Evolutionary conservation across 2,329 filamentous ascomycete species (phyloP), one percentile per base, ranked within the genome.

Genomic region (Hypoxylon sp.): DNA sequence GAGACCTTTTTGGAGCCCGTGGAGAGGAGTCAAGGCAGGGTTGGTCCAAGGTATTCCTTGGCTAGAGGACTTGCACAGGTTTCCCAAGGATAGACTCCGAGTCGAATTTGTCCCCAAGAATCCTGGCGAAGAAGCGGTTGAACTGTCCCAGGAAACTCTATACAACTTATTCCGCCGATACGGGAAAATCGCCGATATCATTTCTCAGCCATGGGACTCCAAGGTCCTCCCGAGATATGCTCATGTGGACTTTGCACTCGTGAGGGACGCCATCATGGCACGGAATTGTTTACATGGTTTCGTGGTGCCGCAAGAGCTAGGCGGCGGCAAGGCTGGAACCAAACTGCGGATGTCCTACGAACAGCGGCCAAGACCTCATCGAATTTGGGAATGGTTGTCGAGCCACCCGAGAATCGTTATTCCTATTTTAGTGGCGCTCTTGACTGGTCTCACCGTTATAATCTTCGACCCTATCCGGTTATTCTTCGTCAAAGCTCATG

Each of bases 391-490:
- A 70, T 98, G 94, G 94, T 80, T 98, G 28, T 85, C 92, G 9
- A 92, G 83, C 63, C 96, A 99, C 75, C 94, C 95, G 0, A 87
- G 94, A 52, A 93, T 98, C 49, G 92, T 97, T 25, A 91, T 99
- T 50, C 95, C 96, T 0, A 80, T 92, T 1, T 59, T 97, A 1
- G 93, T 93, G 14, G 95, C 94, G 1, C 80, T 98, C 2, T 77
- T 97, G 30, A 94, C 94, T 0, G 90, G 91, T 34, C 83, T 96
- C 51, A 97, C 94, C 0, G 93, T 98, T 19, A 89, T 93, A 0
- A 85, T 98, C 6, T 98, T 99, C 75, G 96, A 99, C 74, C 96
- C 96, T 0, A 94, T 99, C 63, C 89, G 96, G 48, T 94, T 94
- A 0, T 96, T 97, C 76, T 98, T 97, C 75, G 93, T 98, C 80